Percentiles rank a stretch among this genome's conserved stretches.
Evolutionary conservation across 345 rosid species (phyloP).

Genomic region (Sisymbrium altissimum): DNA sequence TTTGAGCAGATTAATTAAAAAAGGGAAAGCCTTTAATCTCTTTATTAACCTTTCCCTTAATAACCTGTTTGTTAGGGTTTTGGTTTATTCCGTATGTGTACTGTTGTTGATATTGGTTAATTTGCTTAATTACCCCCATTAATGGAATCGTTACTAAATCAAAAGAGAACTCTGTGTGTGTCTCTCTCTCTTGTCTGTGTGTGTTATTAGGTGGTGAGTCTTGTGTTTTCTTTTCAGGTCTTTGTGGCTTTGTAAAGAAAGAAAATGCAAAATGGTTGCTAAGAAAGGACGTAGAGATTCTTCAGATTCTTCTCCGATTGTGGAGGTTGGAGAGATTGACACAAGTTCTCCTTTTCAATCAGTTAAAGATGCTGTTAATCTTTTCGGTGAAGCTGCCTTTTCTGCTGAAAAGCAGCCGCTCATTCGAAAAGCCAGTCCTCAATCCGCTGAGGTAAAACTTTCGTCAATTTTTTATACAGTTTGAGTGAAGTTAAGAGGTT

Average conservation of each 20-base stretch:
- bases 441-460: slow-evolving; percentile 71
- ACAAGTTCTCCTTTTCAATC: slow-evolving; percentile 97
- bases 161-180: not conserved
- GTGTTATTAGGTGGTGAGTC: slow-evolving; percentile 20
- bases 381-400: slow-evolving; percentile 87
- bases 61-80: slow-evolving; percentile 18
- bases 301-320: slow-evolving; percentile 51
- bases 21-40: not conserved
- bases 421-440: slow-evolving; percentile 59
- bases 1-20: not conserved
- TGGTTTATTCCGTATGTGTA: not conserved
- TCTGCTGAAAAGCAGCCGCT: slow-evolving; percentile 72
- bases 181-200: slow-evolving; percentile 4
- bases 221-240: not conserved
- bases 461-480: not conserved
- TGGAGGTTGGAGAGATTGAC: slow-evolving; percentile 94
- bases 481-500: too few species aligned
- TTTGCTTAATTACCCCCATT: not conserved
- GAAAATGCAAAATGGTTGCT: slow-evolving; percentile 57
- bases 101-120: slow-evolving; percentile 7
- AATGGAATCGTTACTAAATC: not conserved
- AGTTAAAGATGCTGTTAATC: slow-evolving; percentile 87
- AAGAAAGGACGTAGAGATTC: slow-evolving; percentile 57
- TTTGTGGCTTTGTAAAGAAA: slow-evolving; percentile 5
- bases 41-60: slow-evolving; percentile 1